Base-by-base conservation (phyloP, 495 filamentous ascomycete genomes). In the Friedmanniomyces endolithicus region DNA sequence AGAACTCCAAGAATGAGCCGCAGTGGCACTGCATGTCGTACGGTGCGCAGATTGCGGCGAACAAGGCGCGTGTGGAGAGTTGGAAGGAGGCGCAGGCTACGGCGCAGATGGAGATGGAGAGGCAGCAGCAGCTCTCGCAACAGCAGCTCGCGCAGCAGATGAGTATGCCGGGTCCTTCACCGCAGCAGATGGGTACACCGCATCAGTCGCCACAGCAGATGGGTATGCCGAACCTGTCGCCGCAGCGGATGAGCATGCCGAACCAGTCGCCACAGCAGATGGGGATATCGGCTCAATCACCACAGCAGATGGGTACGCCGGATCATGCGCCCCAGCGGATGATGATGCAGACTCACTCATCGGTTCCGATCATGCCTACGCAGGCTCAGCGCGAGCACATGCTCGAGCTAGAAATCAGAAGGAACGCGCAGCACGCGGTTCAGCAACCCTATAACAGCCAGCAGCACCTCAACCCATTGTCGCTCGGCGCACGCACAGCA, bases 11-110 rank as follows among this genome's bases (percentile, higher is more conserved):
- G 35, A 58, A 48, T 17, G 50, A 58, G 17, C 25, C 50, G 25
- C 39, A 31, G 0, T 62, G 59, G 59, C 50, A 58, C 22, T 52
- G 24, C 34, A 29, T 62, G 55, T 58, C 55, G 1, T 62, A 62
- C 33, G 51, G 50, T 31, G 59, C 55, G 6, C 59, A 62, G 52
- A 62, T 62, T n/a, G 25, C 35, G 11, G 59, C 59, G 9, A 53
- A 62, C 31, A 45, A 43, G 39, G 12, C 17, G n/a, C 34, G 41
- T 1, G 50, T 62, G 17, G 59, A 62, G 44, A 37, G 39, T 39
- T 49, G 40, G 55, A 53, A 35, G 50, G 53, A 50, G 2, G 29
- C 49, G 37, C 49, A 53, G 17, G 50, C 55, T 11, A 47, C 27
- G 14, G 50, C 45, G 22, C 34, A 54, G 11, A 44, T 53, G 33